Evolutionary conservation across 2,329 filamentous ascomycete species (phyloP), one percentile per base, ranked within the genome.

Genomic region (Ramularia collo-cygni): DNA sequence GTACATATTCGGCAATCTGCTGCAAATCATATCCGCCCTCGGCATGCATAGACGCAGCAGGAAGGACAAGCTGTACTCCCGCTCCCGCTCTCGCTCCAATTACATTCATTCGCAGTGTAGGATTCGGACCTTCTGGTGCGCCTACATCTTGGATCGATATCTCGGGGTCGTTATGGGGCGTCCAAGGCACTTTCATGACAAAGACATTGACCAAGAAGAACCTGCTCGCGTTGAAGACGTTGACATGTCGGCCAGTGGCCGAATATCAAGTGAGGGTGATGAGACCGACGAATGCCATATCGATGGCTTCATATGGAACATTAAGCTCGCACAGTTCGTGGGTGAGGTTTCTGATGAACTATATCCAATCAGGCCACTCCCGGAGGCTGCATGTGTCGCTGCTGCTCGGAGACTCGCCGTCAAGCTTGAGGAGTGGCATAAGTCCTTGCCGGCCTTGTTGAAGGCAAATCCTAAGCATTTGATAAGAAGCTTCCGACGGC

Each of bases 131-230:
- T 81, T 83, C 37, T 81, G 78, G 78, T 71, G 71, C 3, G 71
- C 74, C 0, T 82, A 81, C 50, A 74, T 72, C 1, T 59, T 81
- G 1, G 77, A 83, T 52, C 77, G 75, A 36, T 81, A 81, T 40
- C 61, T 82, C 1, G 74, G 75, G 16, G 74, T 79, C n/a, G 74
- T 79, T 13, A 71, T 81, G 19, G 78, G 78, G 0, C 65, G 78
- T 4, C 78, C 78, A 1, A 59, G 75, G 6, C 67, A 77, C 10
- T 74, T 79, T 17, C 76, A 78, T 35, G 77, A 81, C 31, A 74
- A 79, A 24, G 76, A 81, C 36, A 76, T 79, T 34, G 77, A 81
- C 37, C 77, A 81, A 42, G 69, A 72, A 2, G 65, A 76, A n/a
- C 77, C 77, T 0, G 67, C 68, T 12, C 50, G 63, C 1, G 65